Base-by-base conservation (phyloP, 768 basidiomycete species). In the Kwoniella pini region DNA sequence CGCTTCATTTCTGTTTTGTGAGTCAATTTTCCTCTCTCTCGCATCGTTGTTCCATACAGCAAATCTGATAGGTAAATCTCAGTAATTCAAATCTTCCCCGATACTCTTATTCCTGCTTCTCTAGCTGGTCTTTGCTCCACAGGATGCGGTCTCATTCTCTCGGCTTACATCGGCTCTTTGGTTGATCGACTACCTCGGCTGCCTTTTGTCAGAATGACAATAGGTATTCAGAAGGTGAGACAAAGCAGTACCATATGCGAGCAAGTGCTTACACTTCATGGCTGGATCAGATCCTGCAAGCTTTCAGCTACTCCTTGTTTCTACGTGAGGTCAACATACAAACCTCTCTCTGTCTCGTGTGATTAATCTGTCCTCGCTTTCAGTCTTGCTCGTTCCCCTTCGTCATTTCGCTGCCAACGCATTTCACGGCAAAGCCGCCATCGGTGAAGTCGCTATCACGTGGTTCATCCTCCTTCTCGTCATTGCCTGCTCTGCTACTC, bases 31-130 rank as follows among this genome's bases (percentile, higher is more conserved):
- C 39, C 27, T 13, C 15, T 13, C 27, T 0, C 39, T 57, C 59
- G 13, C 21, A 12, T 10, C 6, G 24, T 55, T 9, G 11, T 30
- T 7, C 33, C 33, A 7, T 36, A 36, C 15, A 36, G 7, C 15
- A 36, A 36, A 7, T 7, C 33, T 36, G 7, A 36, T 36, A 7
- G 33, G 7, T 15, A 36, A 36, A 7, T 67, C 1, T 64, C 62
- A 69, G 70, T 79, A 31, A 70, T 76, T 43, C 65, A 74, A 17
- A 62, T 79, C 26, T 79, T 76, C 54, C 70, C 71, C 12, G 68
- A 65, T 30, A 72, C 73, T 0, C 65, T 79, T 38, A 63, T 77
- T 4, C 77, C 77, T 1, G 72, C 76, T 0, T 77, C 77, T 0
- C 49, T 76, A 0, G 69, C 77, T 17, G 77, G 77, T 6, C 53